Evolutionary conservation across 345 rosid genomes (phyloP), one percentile per base, ranked within the genome.

Genomic region (Passiflora organensis): DNA sequence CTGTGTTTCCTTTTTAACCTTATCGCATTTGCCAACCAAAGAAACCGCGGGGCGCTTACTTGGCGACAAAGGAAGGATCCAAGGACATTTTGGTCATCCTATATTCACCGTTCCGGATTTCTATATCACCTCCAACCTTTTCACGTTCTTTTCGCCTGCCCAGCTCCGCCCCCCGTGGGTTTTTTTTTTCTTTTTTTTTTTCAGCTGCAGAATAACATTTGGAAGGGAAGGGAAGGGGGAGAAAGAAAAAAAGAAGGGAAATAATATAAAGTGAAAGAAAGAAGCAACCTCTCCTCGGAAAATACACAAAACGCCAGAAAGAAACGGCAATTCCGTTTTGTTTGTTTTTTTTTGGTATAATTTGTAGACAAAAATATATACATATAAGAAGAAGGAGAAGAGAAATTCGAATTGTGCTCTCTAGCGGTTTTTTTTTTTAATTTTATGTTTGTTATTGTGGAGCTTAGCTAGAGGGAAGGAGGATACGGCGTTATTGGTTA

Each of bases 21-120:
- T n/a, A n/a, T n/a, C n/a, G n/a, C n/a, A n/a, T n/a, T n/a, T n/a
- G n/a, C n/a, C n/a, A n/a, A n/a, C n/a, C n/a, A n/a, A n/a, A n/a
- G n/a, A 28, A 50, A 50, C 5, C 45, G 17, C 6, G 48, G 17
- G 5, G 48, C 46, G 32, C 42, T 55, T 55, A 42, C 66, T 42
- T 55, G 72, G 57, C n/a, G 45, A 36, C 9, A 1, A 50, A 49
- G 59, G 16, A 53, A 46, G 14, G 17, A n/a, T 6, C 2, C 0
- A 44, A 54, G 80, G 72, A 10, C 1, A 58, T 1, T 37, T 1
- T 2, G 4, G 84, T 65, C 74, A 68, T 78, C 77, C 17, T 1
- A 4, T 13, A 34, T 10, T 13, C 20, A n/a, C 38, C 44, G 39
- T 48, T 46, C 59, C 58, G 16, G 10, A 19, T 37, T 3, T 5